Conservation (phyloP, 2,329 filamentous ascomycete genomes). For the Fusarium luffae region DNA sequence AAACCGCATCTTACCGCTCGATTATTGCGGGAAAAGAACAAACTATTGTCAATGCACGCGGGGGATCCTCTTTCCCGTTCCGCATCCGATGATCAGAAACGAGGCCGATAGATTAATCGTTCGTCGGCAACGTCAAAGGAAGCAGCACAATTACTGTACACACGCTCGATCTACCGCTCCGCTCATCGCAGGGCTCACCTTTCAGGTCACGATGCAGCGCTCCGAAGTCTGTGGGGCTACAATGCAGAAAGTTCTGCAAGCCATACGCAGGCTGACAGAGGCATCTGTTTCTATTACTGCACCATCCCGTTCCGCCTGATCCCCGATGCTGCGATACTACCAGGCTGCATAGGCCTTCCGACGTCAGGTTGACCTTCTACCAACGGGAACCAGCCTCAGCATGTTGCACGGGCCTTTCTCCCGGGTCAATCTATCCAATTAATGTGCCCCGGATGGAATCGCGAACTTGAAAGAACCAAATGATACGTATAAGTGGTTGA, state of each 20-base stretch:
- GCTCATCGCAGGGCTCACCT: constrained; percentile 14
- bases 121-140: not conserved
- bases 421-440: not conserved
- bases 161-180: not conserved
- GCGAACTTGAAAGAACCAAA: not conserved
- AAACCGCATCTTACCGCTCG: constrained; percentile 19
- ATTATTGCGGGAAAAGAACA: not conserved
- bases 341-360: constrained; percentile 4
- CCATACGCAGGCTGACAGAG: constrained; percentile 19
- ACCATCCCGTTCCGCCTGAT: constrained; percentile 19
- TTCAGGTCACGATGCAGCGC: constrained; percentile 24
- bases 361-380: constrained; percentile 4
- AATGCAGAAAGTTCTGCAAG: not conserved
- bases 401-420: constrained; percentile 8
- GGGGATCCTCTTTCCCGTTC: constrained; percentile 18
- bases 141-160: not conserved
- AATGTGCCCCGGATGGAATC: not conserved
- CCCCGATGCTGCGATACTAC: constrained; percentile 12
- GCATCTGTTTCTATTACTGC: constrained; percentile 25
- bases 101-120: constrained; percentile 9
- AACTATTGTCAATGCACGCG: constrained; percentile 18
- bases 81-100: not conserved
- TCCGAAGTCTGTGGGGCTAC: constrained; percentile 7
- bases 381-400: constrained; percentile 9
- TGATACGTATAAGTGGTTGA: not conserved